These are phyloP conservation scores for Aegle marmelos DNA, from an alignment of 345 rosid species.

Conservation along the genomic window DNA sequence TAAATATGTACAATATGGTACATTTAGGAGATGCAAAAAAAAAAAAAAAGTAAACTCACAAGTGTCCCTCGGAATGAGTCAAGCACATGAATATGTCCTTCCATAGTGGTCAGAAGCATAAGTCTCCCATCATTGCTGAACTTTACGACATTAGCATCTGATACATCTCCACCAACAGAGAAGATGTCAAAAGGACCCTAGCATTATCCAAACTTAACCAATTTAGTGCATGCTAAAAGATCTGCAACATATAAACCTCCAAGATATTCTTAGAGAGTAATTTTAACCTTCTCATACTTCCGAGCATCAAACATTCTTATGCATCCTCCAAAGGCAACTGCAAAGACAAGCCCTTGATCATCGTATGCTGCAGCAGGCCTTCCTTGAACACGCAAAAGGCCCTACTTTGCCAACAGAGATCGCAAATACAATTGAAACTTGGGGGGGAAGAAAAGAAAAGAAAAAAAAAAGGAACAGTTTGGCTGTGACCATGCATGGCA, in stretches of 20 bases:
- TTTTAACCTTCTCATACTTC: conserved; percentile 81
- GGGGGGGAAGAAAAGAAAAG: too few relatives aligned
- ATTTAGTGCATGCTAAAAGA: conserved; percentile 5
- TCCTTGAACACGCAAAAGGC: conserved; percentile 76
- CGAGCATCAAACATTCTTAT: conserved; percentile 94
- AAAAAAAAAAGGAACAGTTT: conserved; percentile 1
- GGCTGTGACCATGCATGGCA: neutral
- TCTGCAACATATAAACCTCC: neutral
- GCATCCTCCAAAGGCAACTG: conserved; percentile 90
- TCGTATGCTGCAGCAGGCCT: conserved; percentile 97
- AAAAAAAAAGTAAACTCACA: conserved; percentile 32
- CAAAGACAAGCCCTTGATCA: conserved; percentile 91
- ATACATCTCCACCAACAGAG: too few relatives aligned
- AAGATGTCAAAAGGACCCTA: too few relatives aligned
- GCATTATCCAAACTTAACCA: conserved; percentile 12
- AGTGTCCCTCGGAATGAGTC: too few relatives aligned
- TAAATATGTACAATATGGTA: neutral
- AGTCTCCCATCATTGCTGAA: too few relatives aligned
- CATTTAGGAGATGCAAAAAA: neutral
- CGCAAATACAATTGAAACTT: conserved; percentile 5
- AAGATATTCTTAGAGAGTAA: neutral
- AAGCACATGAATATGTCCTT: too few relatives aligned
- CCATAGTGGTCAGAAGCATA: too few relatives aligned
- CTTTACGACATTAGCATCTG: too few relatives aligned
- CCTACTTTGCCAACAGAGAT: conserved; percentile 31